Conservation (phyloP, 768 basidiomycete species). For the Clitopilus hobsonii region DNA sequence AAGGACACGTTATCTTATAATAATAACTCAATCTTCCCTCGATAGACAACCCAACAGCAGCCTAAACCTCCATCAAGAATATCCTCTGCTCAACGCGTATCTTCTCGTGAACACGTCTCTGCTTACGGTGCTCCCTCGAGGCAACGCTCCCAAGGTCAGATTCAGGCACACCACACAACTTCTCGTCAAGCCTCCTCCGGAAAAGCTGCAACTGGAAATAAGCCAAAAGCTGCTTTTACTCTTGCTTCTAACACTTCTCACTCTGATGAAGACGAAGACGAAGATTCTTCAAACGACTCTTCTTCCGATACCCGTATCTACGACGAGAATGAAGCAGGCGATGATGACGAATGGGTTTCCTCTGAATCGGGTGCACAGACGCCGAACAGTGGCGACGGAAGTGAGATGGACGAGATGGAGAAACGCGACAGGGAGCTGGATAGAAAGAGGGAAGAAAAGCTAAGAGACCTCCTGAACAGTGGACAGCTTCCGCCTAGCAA, state of each 20-base stretch:
- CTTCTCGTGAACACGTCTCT: slow-evolving; percentile 27
- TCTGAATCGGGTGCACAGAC: slow-evolving; percentile 75
- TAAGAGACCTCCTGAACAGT: not conserved
- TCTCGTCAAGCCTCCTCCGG: slow-evolving; percentile 27
- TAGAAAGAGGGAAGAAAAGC: not conserved
- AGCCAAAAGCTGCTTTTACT: slow-evolving; percentile 51
- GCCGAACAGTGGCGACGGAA: slow-evolving; percentile 38
- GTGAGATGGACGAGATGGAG: slow-evolving; percentile 24
- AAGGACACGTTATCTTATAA: too few species aligned
- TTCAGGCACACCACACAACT: slow-evolving; percentile 28
- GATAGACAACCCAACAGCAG: not conserved
- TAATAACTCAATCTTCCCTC: slow-evolving; percentile 37
- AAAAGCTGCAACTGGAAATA: slow-evolving; percentile 21
- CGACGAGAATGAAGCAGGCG: slow-evolving; percentile 29
- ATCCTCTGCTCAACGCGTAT: slow-evolving; percentile 28
- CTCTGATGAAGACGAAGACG: slow-evolving; percentile 28
- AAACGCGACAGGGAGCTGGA: slow-evolving; percentile 20
- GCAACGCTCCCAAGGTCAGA: too few species aligned
- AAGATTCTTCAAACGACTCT: not conserved
- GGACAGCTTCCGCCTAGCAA: not conserved
- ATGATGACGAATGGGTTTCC: slow-evolving; percentile 75
- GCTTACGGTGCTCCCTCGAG: too few species aligned
- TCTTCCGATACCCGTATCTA: slow-evolving; percentile 1
- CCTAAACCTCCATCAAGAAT: not conserved
- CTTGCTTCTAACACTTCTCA: slow-evolving; percentile 37